Evolutionary conservation across 495 filamentous ascomycete species (phyloP).

Genomic region (Bathelium albidoporum): DNA sequence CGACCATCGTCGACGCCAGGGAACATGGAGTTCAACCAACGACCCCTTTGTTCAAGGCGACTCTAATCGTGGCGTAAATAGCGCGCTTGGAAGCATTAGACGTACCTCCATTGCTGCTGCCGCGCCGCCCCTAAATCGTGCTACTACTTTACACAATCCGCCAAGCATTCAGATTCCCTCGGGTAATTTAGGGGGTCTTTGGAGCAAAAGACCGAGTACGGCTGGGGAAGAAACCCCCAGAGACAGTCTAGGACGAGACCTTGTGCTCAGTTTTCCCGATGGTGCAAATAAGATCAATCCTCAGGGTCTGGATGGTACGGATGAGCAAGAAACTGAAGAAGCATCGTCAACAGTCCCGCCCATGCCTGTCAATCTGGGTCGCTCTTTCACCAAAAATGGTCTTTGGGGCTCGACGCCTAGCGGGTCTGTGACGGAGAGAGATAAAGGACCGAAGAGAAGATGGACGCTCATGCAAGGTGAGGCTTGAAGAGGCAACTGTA

Average conservation of each 20-base stretch:
- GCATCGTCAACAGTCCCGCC: background rate
- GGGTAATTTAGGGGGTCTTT: slow-evolving; percentile 10
- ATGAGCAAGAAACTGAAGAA: background rate
- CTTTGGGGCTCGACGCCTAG: slow-evolving; percentile 22
- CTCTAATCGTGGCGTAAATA: slow-evolving; percentile 7
- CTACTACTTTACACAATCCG: slow-evolving; percentile 18
- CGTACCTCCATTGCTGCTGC: slow-evolving; percentile 18
- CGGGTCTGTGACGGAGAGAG: slow-evolving; percentile 12
- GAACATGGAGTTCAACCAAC: slow-evolving; percentile 7
- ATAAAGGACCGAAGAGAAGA: slow-evolving; percentile 26
- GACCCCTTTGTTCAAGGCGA: slow-evolving; percentile 3
- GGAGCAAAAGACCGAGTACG: slow-evolving; percentile 9
- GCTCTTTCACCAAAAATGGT: slow-evolving; percentile 13
- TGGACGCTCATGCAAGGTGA: slow-evolving; percentile 21
- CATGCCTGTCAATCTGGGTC: slow-evolving; percentile 6
- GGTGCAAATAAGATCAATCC: background rate
- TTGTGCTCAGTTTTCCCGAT: slow-evolving; percentile 38
- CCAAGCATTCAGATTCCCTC: slow-evolving; percentile 11
- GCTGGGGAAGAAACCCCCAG: slow-evolving; percentile 17
- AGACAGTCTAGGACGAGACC: slow-evolving; percentile 28
- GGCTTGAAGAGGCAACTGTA: too few relatives aligned
- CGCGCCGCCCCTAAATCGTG: slow-evolving; percentile 19
- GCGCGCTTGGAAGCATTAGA: slow-evolving; percentile 26
- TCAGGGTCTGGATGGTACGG: background rate
- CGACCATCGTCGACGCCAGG: slow-evolving; percentile 3